Base-by-base conservation (phyloP, 257 asterid genomes). In the Scutellaria barbata region DNA sequence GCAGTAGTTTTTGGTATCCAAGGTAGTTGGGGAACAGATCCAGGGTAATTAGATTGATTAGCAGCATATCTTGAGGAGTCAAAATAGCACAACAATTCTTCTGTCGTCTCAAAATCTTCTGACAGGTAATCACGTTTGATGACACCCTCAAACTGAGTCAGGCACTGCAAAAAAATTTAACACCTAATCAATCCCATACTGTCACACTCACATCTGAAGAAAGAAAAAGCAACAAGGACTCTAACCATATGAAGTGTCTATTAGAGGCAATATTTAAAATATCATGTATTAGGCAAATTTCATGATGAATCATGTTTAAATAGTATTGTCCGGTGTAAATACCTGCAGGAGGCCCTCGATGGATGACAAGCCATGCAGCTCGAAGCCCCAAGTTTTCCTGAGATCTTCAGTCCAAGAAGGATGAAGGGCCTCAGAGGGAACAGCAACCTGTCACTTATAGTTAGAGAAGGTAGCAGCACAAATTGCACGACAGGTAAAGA, bases 1-100 rank as follows among this genome's bases (percentile, higher is more conserved):
- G 96, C 87, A 5, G 87, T 84, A 33, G 99, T 89, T 62, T 77
- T 87, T 18, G 99, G 99, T 74, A 95, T 84, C 99, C 99, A 95
- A 62, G 98, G 98, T 74, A 95, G 96, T 50, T 81, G 86, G 74
- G 82, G 80, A 65, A 80, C 82, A 63, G 78, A 73, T 63, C 76
- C 89, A 56, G 79, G 56, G 62, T 50, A 66, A 74, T 66, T 67
- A 53, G 77, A 82, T 68, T 75, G 86, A 74, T 45, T 50, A 56
- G 79, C 65, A 67, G 82, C 65, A 65, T 54, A 77, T 78, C 80
- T 82, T 43, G 83, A 78, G 22, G 81, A 79, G 69, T 86, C 87
- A 67, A 82, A 85, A 50, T 72, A 74, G 73, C 88, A 70, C 82
- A 86, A 70, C 74, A 92, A 79, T 76, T 95, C 99, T 78, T 85